Evolutionary conservation across 768 basidiomycete species (phyloP).

Genomic region (Artomyces pyxidatus): DNA sequence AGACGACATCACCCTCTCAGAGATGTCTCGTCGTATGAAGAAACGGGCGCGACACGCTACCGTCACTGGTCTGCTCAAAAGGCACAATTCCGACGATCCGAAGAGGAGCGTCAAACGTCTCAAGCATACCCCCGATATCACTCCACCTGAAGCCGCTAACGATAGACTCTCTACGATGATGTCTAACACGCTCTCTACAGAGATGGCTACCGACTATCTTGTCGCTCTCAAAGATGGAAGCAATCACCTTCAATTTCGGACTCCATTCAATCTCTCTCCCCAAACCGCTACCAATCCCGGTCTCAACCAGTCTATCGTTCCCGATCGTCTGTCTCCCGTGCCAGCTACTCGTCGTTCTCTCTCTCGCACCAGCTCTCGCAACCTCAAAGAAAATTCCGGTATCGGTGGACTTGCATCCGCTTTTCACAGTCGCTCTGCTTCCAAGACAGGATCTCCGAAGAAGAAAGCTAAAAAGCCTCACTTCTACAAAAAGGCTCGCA

Average conservation of each 20-base stretch:
- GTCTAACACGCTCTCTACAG: background rate
- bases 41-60: constrained; percentile 37
- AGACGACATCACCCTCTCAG: constrained; percentile 28
- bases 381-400: constrained; percentile 31
- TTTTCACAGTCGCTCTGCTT: constrained; percentile 37
- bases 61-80: constrained; percentile 14
- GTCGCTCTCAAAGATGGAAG: constrained; percentile 13
- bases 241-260: constrained; percentile 17
- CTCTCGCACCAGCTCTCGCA: constrained; percentile 33
- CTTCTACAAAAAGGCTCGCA: constrained; percentile 29
- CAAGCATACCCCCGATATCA: constrained; percentile 17
- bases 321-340: constrained; percentile 35
- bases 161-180: too few relatives aligned
- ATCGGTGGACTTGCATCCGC: constrained; percentile 32
- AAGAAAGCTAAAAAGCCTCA: constrained; percentile 14
- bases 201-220: constrained; percentile 1
- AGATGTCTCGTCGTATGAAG: constrained; percentile 39
- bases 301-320: constrained; percentile 14
- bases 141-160: too few relatives aligned
- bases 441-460: constrained; percentile 27
- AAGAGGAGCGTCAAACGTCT: constrained; percentile 27
- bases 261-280: constrained; percentile 15
- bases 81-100: constrained; percentile 2
- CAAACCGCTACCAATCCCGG: constrained; percentile 10
- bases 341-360: constrained; percentile 27